Percentiles rank a stretch among this genome's conserved stretches.
Evolutionary conservation across 768 basidiomycete genomes (phyloP).

Genomic region (Pholiota conissans): DNA sequence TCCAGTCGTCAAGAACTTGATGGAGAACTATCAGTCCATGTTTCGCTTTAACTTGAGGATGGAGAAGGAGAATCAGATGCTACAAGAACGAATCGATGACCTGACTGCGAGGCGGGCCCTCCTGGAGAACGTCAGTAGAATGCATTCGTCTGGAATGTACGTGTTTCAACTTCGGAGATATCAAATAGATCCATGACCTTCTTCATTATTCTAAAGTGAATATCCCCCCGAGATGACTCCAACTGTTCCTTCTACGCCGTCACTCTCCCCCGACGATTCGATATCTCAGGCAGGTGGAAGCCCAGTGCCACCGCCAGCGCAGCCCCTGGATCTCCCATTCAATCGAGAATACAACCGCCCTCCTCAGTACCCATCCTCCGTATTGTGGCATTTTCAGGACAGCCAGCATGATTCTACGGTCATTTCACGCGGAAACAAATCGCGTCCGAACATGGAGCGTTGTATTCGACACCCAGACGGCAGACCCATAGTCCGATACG

Average conservation of each 20-base stretch:
- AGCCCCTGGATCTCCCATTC: background rate
- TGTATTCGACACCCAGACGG: background rate
- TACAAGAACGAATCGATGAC: background rate
- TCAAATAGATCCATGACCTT: too few relatives aligned
- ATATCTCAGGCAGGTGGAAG: background rate
- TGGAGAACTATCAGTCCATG: background rate
- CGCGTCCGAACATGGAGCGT: background rate
- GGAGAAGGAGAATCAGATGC: background rate
- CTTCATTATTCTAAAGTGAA: too few relatives aligned
- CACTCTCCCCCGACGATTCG: background rate
- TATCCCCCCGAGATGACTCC: too few relatives aligned
- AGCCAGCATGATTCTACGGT: background rate
- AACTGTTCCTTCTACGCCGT: background rate
- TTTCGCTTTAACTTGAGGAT: background rate
- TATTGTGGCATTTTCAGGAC: constrained; percentile 1
- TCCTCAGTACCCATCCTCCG: background rate
- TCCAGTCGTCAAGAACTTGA: background rate
- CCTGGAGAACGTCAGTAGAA: background rate
- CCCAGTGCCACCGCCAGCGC: background rate
- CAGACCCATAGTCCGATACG: background rate
- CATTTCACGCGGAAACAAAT: background rate
- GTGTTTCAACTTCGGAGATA: background rate
- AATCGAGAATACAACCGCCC: background rate
- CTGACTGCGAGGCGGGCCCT: background rate
- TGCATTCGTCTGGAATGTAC: background rate